These are phyloP conservation scores for Cystofilobasidium ferigula DNA, from an alignment of 768 basidiomycete species.

Conservation along the genomic window DNA sequence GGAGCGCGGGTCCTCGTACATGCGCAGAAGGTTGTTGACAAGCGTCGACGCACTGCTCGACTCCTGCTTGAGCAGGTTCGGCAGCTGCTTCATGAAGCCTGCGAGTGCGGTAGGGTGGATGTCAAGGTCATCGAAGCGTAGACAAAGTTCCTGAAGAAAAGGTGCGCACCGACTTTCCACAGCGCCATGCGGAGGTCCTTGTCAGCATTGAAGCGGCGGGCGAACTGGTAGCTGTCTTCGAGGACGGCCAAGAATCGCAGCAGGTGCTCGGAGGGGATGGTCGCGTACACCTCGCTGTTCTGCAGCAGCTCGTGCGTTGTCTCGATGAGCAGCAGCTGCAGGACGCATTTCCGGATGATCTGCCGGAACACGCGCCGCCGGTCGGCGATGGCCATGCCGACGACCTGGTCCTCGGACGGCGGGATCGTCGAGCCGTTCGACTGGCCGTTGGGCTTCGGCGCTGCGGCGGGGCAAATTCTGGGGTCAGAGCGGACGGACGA, in stretches of 20 bases:
- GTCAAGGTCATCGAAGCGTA: neutral
- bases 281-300: slow-evolving; percentile 79
- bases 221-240: slow-evolving; percentile 96
- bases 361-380: slow-evolving; percentile 87
- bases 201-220: slow-evolving; percentile 93
- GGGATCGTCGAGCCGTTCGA: neutral
- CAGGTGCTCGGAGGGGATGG: slow-evolving; percentile 87
- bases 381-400: slow-evolving; percentile 41
- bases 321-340: slow-evolving; percentile 90
- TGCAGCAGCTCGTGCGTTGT: slow-evolving; percentile 91
- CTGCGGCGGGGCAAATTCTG: neutral
- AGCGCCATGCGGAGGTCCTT: slow-evolving; percentile 90
- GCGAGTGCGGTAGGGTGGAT: neutral
- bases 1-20: slow-evolving; percentile 84
- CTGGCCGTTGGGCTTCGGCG: neutral
- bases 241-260: slow-evolving; percentile 88
- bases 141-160: neutral
- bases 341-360: slow-evolving; percentile 98
- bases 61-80: slow-evolving; percentile 94
- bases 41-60: slow-evolving; percentile 92
- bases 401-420: slow-evolving; percentile 28
- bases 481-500: neutral
- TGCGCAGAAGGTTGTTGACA: slow-evolving; percentile 77
- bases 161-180: slow-evolving; percentile 93
- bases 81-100: slow-evolving; percentile 99